Percentiles rank a stretch among this genome's conserved stretches.
These are phyloP conservation scores for Chrysanthemum seticuspe DNA, from an alignment of 129 eudicot species.

Conservation along the genomic window DNA sequence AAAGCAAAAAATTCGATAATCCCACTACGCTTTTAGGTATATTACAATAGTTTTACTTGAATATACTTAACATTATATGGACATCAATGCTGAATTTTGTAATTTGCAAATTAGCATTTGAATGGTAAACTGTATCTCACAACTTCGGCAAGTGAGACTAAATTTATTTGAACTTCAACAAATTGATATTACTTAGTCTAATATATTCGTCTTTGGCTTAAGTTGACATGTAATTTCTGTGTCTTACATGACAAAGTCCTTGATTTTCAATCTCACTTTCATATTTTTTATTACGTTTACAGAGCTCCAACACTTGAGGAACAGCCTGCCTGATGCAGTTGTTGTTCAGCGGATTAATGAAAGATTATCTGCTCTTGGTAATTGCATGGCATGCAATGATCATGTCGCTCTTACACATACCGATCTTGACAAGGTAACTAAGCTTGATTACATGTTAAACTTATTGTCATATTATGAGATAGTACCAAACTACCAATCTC, in stretches of 20 bases:
- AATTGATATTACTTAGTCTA: too few relatives aligned
- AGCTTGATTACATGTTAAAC: not conserved
- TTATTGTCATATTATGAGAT: not conserved
- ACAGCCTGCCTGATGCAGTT: slow-evolving; percentile 89
- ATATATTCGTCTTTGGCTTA: too few relatives aligned
- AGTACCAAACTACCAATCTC: not conserved
- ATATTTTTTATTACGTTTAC: slow-evolving; percentile 15
- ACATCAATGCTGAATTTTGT: not conserved
- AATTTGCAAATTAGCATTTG: not conserved
- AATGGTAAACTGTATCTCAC: slow-evolving; percentile 4
- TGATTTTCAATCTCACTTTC: not conserved
- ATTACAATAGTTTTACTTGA: not conserved
- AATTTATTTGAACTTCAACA: not conserved
- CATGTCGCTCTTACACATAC: slow-evolving; percentile 94
- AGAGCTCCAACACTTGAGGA: slow-evolving; percentile 95
- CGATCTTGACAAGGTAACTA: slow-evolving; percentile 81
- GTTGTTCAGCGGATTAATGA: slow-evolving; percentile 92
- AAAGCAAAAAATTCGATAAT: too few relatives aligned
- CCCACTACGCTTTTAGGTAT: too few relatives aligned
- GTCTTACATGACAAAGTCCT: not conserved
- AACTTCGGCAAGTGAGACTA: not conserved
- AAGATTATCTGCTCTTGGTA: slow-evolving; percentile 85
- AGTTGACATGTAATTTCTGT: not conserved
- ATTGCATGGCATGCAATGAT: slow-evolving; percentile 97
- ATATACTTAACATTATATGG: not conserved